A percentile compares a stretch with the other conserved stretches of the same genome.
phyloP scores from a whole-genome alignment of 2,329 filamentous ascomycete genomes.

The Bisporella sp. region DNA sequence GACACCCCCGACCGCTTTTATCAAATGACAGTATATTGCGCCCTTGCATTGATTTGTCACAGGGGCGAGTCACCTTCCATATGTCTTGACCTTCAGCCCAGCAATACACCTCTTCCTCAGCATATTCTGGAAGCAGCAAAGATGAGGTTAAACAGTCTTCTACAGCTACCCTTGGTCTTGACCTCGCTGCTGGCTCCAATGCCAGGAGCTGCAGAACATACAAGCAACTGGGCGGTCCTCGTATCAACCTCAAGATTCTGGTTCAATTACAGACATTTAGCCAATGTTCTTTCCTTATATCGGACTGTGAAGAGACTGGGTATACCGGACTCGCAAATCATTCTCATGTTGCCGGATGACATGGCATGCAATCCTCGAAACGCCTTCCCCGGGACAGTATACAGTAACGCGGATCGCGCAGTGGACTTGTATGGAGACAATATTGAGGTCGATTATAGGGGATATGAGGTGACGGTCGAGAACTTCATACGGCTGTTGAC shows the following conservation, averaged over 20 bases:
- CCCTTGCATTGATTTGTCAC: too few relatives aligned
- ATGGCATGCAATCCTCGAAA: conserved; percentile 99
- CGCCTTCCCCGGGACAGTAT: conserved; percentile 94
- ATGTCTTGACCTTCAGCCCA: too few relatives aligned
- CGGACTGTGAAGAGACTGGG: conserved; percentile 96
- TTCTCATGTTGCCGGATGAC: conserved; percentile 99
- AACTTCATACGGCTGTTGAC: conserved; percentile 96
- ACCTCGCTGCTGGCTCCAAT: conserved; percentile 38
- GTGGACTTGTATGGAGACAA: conserved; percentile 97
- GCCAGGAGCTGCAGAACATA: conserved; percentile 61
- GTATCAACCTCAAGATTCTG: conserved; percentile 98
- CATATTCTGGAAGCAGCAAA: not conserved
- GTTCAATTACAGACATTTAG: conserved; percentile 99
- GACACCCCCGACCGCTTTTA: too few relatives aligned
- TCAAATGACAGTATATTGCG: too few relatives aligned
- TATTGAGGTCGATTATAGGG: conserved; percentile 96
- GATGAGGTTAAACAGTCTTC: conserved; percentile 45
- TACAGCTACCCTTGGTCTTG: conserved; percentile 36
- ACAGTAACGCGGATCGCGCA: conserved; percentile 94
- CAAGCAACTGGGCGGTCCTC: conserved; percentile 98
- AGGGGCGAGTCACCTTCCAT: too few relatives aligned
- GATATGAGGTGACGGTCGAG: conserved; percentile 97
- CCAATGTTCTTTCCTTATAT: conserved; percentile 95
- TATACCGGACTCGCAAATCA: conserved; percentile 97
- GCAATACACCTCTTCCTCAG: too few relatives aligned